Percentiles rank a stretch among this genome's conserved stretches.
Evolutionary conservation across 2,329 filamentous ascomycete species (phyloP).

Genomic region (Fusarium sp.): DNA sequence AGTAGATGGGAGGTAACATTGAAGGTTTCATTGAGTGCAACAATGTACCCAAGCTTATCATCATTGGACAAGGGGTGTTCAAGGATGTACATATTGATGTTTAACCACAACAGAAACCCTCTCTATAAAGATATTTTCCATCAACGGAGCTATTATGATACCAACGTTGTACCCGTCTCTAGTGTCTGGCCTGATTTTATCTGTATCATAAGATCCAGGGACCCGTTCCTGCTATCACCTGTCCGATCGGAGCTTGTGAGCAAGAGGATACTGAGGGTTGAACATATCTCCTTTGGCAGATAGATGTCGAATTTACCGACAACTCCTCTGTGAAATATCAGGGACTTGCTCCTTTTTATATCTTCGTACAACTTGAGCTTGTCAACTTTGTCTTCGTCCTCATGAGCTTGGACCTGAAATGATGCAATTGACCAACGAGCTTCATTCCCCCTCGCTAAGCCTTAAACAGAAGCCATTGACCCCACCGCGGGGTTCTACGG

Average conservation of each 20-base stretch:
- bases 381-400: background rate
- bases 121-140: background rate
- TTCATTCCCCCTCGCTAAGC: conserved; percentile 24
- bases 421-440: conserved; percentile 24
- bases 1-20: no score
- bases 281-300: background rate
- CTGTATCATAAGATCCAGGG: background rate
- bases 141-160: background rate
- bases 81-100: background rate
- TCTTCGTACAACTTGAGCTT: background rate
- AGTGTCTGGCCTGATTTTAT: background rate
- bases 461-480: background rate
- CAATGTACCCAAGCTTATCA: no score
- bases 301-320: background rate
- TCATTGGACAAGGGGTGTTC: no score
- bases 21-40: no score
- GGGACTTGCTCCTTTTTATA: background rate
- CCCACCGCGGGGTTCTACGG: conserved; percentile 25
- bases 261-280: background rate
- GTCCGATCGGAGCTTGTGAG: background rate
- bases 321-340: no score
- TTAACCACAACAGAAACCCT: background rate
- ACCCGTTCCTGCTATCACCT: background rate
- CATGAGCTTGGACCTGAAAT: conserved; percentile 14
- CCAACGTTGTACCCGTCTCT: no score